These are phyloP conservation scores for Rhodotorula sp. DNA, from an alignment of 1,284 basidiomycete genomes.

Conservation along the genomic window DNA sequence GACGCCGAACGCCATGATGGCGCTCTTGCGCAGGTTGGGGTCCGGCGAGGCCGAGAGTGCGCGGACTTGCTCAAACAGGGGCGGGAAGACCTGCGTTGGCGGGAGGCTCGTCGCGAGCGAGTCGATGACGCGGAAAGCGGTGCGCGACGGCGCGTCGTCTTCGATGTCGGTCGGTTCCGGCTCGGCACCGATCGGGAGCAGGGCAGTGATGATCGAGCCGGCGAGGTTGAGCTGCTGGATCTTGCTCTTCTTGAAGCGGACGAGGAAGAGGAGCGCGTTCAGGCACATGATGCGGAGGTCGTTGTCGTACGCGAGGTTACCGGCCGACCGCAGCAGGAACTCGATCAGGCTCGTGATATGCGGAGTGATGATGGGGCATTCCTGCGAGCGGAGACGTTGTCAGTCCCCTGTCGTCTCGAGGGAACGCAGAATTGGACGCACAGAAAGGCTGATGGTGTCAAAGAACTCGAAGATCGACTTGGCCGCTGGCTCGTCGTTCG, in stretches of 20 bases:
- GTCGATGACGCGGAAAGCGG: slow-evolving; percentile 93
- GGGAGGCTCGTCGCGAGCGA: slow-evolving; percentile 89
- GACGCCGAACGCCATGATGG: slow-evolving; percentile 93
- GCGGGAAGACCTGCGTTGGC: slow-evolving; percentile 93
- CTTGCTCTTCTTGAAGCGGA: slow-evolving; percentile 82
- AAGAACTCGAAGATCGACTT: slow-evolving; percentile 92
- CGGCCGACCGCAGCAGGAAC: slow-evolving; percentile 83
- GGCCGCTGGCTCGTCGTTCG: slow-evolving; percentile 74
- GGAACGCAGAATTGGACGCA: slow-evolving; percentile 49
- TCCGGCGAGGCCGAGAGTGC: slow-evolving; percentile 81
- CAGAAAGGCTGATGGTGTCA: slow-evolving; percentile 90
- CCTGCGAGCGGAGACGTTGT: slow-evolving; percentile 54
- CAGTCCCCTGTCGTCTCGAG: not conserved
- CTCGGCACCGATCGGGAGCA: slow-evolving; percentile 93
- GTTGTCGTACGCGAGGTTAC: slow-evolving; percentile 72
- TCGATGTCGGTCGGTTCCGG: slow-evolving; percentile 78
- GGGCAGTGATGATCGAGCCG: slow-evolving; percentile 79
- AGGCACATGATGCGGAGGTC: slow-evolving; percentile 87
- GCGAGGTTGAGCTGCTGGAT: slow-evolving; percentile 84
- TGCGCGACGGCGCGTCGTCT: slow-evolving; percentile 62
- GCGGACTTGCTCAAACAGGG: slow-evolving; percentile 71
- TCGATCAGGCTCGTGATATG: slow-evolving; percentile 84
- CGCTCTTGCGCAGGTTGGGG: slow-evolving; percentile 75
- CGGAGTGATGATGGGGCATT: slow-evolving; percentile 85
- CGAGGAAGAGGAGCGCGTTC: slow-evolving; percentile 85